Base-by-base conservation (phyloP, 306 rosid species). In the Potentilla sterilis region DNA sequence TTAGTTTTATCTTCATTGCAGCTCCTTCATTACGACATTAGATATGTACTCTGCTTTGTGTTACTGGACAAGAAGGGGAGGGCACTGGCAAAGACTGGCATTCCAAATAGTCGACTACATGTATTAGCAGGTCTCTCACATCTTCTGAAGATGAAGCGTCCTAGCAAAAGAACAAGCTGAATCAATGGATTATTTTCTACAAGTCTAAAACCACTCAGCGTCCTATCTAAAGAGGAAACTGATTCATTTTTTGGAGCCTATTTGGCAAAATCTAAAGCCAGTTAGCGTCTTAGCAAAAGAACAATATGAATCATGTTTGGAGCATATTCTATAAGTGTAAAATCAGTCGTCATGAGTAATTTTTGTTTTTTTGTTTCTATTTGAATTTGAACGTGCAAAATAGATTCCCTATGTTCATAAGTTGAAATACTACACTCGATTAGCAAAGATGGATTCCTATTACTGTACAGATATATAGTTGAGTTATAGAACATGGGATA, bases 1-100 rank as follows among this genome's bases (percentile, higher is more conserved):
- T 47, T 57, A 41, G 51, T 55, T 73, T 38, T 75, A 55, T 41
- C 54, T 67, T 40, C 65, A 22, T 48, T 89, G 89, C 91, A 93
- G 98, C 88, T 89, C 59, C 93, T 93, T 76, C 89, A 89, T 77
- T 93, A 93, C 77, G 98, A 85, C 78, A 88, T 93, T 48, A 77
- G 83, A 69, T 93, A 93, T 77, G 98, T 93, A 38, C 98, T 96
- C 11, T 93, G 97, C 87, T 93, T 93, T 77, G 96, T 93, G 70
- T 80, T 91, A 71, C 81, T 93, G 64, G 98, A 91, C 91, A 84
- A 86, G 83, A 84, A 86, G 9, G 97, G 97, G 67, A 89, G 78
- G 74, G 97, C 97, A 49, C 87, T 91, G 38, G 97, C 98, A 18
- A 93, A 93, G 83, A 81, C 96, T 3, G 91, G 94, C 13, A 67